Evolutionary conservation across 129 eudicot genomes (phyloP), one percentile per base, ranked within the genome.

Genomic region (Kitagawia praeruptora): DNA sequence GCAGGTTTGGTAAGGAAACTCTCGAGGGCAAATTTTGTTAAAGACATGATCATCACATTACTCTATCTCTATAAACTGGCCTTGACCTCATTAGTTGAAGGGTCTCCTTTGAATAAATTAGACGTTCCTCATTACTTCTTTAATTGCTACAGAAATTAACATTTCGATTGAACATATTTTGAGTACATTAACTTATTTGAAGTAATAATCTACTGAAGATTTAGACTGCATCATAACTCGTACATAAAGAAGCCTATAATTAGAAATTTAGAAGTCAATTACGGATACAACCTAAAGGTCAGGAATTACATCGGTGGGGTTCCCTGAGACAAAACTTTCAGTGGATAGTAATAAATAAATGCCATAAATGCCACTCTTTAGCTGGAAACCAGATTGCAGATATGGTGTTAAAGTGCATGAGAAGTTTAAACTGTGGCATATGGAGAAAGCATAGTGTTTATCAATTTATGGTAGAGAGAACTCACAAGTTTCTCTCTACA

Each of bases 391-490:
- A 39, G 19, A 31, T 11, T 41, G 27, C 77, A 41, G 51, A 72
- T 23, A 44, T 40, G 49, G 28, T 71, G 49, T 38, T 73, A 41
- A 73, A 73, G 53, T 42, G 38, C 53, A n/a, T n/a, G 10, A 44
- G 54, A 41, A n/a, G 75, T 42, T 73, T 21, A 5, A 73, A 73
- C 19, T 73, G 76, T n/a, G 31, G 53, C 37, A 73, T 41, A 25
- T 73, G 38, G 6, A 73, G 76, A 73, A 73, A 42, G 76, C 46
- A 41, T 4, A 73, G 76, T n/a, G 54, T 73, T 46, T 8, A 19
- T 38, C 49, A 21, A 40, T 72, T 42, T 27, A 1, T 41, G 47
- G 6, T 44, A 42, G 8, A 73, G 37, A 73, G 16, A 42, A 41
- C 3, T 42, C 31, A 41, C 54, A n/a, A 73, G 28, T n/a, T 73